A percentile compares a stretch with the other conserved stretches of the same genome.
phyloP scores from a whole-genome alignment of 768 basidiomycete species.

The Dioszegia hungarica region DNA sequence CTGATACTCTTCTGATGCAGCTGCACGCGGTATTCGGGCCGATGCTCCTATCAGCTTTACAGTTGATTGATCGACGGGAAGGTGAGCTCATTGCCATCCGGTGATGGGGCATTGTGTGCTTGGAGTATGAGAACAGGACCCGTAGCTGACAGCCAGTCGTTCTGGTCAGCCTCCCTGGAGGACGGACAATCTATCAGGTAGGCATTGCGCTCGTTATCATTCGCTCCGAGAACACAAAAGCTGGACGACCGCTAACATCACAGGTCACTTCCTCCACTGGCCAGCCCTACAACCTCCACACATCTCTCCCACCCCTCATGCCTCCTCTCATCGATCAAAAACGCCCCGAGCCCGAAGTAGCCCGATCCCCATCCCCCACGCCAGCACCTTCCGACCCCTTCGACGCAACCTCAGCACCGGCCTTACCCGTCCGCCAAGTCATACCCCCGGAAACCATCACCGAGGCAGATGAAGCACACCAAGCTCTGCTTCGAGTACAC shows the following conservation, averaged over 20 bases:
- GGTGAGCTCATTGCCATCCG: constrained; percentile 15
- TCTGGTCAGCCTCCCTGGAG: constrained; percentile 10
- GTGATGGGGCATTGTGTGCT: background rate
- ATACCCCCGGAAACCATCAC: background rate
- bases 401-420: background rate
- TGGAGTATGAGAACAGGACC: no score
- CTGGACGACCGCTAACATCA: background rate
- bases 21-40: constrained; percentile 35
- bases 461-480: background rate
- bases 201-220: no score
- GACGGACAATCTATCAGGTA: constrained; percentile 24
- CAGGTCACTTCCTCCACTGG: constrained; percentile 35
- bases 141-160: constrained; percentile 10
- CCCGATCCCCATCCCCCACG: background rate
- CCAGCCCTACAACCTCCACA: constrained; percentile 31
- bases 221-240: no score
- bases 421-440: background rate
- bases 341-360: background rate
- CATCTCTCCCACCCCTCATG: constrained; percentile 7
- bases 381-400: background rate
- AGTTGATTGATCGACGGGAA: constrained; percentile 37
- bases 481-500: background rate
- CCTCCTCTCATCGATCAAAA: background rate
- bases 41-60: constrained; percentile 37
- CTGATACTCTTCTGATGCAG: constrained; percentile 29